Base-by-base conservation (phyloP, 2,329 filamentous ascomycete genomes). In the Geosmithia morbida region DNA sequence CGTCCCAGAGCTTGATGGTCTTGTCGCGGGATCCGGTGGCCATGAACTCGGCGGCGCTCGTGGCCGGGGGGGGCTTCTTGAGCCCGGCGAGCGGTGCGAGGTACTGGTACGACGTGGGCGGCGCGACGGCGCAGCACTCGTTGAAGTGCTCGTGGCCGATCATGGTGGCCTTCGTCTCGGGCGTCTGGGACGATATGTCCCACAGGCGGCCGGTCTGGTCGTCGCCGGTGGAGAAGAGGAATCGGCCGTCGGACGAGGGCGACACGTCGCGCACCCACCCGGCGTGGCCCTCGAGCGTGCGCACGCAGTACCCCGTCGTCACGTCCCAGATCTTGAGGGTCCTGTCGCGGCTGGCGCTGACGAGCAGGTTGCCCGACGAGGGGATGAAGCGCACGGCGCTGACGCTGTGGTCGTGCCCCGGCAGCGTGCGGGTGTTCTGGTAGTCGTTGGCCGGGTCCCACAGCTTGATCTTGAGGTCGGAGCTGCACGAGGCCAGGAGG, bases 381-480 rank as follows among this genome's bases (percentile, higher is more conserved):
- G 87, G 87, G 39, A 95, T 83, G 61, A 96, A 96, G 7, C 88
- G 81, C 30, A 96, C 81, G 2, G 86, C 83, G 55, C 85, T 92
- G 48, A 96, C 86, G 53, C 83, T 92, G 62, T 96, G 90, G 56
- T 96, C 89, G 64, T 96, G 89, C 6, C 90, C 89, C 1, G 85
- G 84, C 18, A 96, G 70, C 1, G 89, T 96, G 46, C 88, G 78
- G 48, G 95, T 94, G 59, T 95, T 96, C 63, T 95, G 94, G 68
- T 96, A 96, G 50, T 92, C 86, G 60, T 94, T 85, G 42, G 80
- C 77, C 1, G 90, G 89, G 55, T 96, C 87, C 89, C 89, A 97
- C 20, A 96, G 70, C 64, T 95, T 95, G 66, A 96, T 95, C 2
- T 87, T 94, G 43, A 96, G 67, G 62, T 96, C 90, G 45, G 83